Conservation (phyloP, 495 filamentous ascomycete species). For the Xylaria intraflava region DNA sequence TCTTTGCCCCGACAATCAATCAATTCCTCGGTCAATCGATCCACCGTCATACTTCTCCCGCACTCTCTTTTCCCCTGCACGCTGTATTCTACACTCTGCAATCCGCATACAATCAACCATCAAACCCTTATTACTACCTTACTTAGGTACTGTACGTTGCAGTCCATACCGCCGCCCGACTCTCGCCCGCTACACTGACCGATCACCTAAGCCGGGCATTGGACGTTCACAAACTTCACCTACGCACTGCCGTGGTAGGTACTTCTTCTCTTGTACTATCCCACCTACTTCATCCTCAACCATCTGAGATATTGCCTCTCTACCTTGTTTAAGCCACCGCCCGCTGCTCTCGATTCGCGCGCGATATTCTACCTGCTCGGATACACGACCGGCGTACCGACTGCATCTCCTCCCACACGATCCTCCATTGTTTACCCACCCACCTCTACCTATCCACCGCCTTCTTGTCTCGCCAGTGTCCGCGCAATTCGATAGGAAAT, state of each 20-base stretch:
- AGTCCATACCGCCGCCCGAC: not conserved
- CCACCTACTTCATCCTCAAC: not conserved
- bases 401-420: slow-evolving; percentile 1
- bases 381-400: slow-evolving; percentile 1
- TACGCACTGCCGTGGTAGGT: not conserved
- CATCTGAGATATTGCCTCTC: slow-evolving; percentile 3
- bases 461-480: not conserved
- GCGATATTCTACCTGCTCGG: not conserved
- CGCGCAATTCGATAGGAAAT: slow-evolving; percentile 28
- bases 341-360: slow-evolving; percentile 3
- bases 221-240: not conserved
- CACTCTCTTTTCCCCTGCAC: not conserved
- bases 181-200: not conserved
- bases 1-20: not conserved
- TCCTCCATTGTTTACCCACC: slow-evolving; percentile 1
- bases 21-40: not conserved
- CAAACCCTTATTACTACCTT: not conserved
- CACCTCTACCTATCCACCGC: slow-evolving; percentile 3
- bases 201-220: slow-evolving; percentile 1
- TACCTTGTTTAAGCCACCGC: not conserved
- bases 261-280: not conserved
- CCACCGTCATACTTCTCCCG: not conserved
- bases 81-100: not conserved
- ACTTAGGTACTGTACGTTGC: not conserved
- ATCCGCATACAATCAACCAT: slow-evolving; percentile 2